Base-by-base conservation (phyloP, 2,329 filamentous ascomycete species). In the Cryphonectria japonica region DNA sequence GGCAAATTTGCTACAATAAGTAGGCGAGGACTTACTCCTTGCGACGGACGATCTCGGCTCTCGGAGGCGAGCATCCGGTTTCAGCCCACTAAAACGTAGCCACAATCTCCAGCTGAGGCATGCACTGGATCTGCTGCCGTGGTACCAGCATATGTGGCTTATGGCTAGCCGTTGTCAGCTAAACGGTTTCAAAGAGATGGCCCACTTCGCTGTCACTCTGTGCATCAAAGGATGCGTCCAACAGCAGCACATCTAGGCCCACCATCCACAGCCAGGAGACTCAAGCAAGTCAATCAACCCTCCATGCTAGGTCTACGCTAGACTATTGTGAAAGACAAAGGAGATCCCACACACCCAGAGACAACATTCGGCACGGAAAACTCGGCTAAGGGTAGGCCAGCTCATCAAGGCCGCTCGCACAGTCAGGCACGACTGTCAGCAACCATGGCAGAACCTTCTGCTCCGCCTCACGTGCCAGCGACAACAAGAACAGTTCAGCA, bases 361-460 rank as follows among this genome's bases (percentile, higher is more conserved):
- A 32, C 26, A 7, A 16, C 7, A 32, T 34, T 14, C 54, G 13
- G 29, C 29, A 57, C 52, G n/a, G 46, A n/a, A 50, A 6, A 1
- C 46, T n/a, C 46, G 3, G 46, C 8, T 7, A 50, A 11, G 22
- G 46, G 52, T 29, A 29, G 52, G 52, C 9, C 52, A 13, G 52
- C 52, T 57, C n/a, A 13, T 26, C 22, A 52, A 22, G 5, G 50
- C n/a, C 5, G 50, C n/a, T 14, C 52, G 52, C 43, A 46, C 43
- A 46, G 43, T 6, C 52, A 57, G 52, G 5, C 52, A 14, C n/a
- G 52, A 32, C 52, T 29, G n/a, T 32, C n/a, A 43, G 52, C n/a
- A 43, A 43, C 26, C 26, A 71, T 69, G 70, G 67, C 59, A 26
- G 60, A 70, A 6, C 22, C 26, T 9, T n/a, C 46, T 11, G 22